phyloP scores from a whole-genome alignment of 148 eudicot species.

The Selenicereus undatus region DNA sequence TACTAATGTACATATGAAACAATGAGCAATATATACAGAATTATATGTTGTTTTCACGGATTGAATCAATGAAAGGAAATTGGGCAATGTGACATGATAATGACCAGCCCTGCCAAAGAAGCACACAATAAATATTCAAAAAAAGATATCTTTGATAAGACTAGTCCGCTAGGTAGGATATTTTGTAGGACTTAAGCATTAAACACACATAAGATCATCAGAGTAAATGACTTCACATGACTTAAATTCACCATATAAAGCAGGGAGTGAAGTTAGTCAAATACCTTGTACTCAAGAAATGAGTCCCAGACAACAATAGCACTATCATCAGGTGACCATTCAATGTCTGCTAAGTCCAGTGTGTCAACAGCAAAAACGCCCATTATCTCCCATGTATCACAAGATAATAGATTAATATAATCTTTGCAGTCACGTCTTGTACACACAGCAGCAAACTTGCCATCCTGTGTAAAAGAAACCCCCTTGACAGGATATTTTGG shows the following conservation, averaged over 20 bases:
- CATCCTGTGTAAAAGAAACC: constrained; percentile 85
- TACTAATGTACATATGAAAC: too few relatives aligned
- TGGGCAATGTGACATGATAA: background rate
- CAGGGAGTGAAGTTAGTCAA: constrained; percentile 1
- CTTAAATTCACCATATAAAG: background rate
- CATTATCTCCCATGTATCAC: constrained; percentile 92
- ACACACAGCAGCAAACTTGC: constrained; percentile 91
- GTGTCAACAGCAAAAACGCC: constrained; percentile 90
- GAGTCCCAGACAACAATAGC: constrained; percentile 99
- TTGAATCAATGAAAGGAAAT: background rate
- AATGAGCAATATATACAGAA: too few relatives aligned
- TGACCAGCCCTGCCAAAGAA: background rate
- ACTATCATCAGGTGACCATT: constrained; percentile 99
- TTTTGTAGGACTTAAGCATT: background rate
- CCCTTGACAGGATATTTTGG: constrained; percentile 94
- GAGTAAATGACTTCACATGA: background rate
- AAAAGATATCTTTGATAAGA: background rate
- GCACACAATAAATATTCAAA: background rate
- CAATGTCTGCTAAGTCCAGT: constrained; percentile 79
- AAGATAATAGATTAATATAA: constrained; percentile 71
- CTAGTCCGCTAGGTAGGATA: background rate
- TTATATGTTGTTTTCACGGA: too few relatives aligned
- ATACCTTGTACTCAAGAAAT: constrained; percentile 88
- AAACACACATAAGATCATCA: background rate
- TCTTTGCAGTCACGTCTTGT: constrained; percentile 98